Evolutionary conservation across 2,329 filamentous ascomycete species (phyloP), one percentile per base, ranked within the genome.

Genomic region (Phoma sp.): DNA sequence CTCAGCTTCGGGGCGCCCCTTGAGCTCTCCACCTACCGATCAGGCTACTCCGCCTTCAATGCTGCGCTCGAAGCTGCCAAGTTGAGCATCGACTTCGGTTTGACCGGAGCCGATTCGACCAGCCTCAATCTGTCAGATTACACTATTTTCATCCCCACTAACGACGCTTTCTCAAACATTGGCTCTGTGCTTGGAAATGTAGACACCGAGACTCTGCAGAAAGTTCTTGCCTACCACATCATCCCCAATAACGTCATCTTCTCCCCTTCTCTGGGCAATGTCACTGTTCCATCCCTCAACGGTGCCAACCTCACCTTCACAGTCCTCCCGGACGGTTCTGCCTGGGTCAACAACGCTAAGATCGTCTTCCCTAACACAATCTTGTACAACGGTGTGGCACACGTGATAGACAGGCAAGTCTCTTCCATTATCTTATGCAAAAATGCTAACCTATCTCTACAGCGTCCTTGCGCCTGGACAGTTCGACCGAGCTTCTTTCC

Each of bases 131-230:
- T 67, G 11, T 67, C 83, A 14, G 92, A 93, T 73, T 84, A 87
- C 66, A 96, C 92, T 0, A 77, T 93, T 47, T 95, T 96, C 62
- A 88, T 89, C 1, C 92, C 92, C 0, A 86, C 83, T 1, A 84
- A 96, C 71, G 77, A 80, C 41, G 91, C 91, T 0, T 93, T 96
- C 66, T 83, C 87, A 38, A 81, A 81, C 69, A 79, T 85, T 27
- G 66, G 65, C 44, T 68, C 66, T 3, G 59, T 66, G 13, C 52
- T 69, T 2, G 52, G 52, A 18, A 47, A 56, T 2, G 64, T 58
- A 5, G 59, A 67, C 30, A n/a, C 60, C 9, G 40, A 47, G 4
- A 68, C 64, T 4, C 52, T 69, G 2, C 61, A 60, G 47, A 52
- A 61, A 2, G 66, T 67, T 10, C 65, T 69, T n/a, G 47, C 54